Evolutionary conservation across 768 basidiomycete genomes (phyloP).

Genomic region (Termitomyces sp.): DNA sequence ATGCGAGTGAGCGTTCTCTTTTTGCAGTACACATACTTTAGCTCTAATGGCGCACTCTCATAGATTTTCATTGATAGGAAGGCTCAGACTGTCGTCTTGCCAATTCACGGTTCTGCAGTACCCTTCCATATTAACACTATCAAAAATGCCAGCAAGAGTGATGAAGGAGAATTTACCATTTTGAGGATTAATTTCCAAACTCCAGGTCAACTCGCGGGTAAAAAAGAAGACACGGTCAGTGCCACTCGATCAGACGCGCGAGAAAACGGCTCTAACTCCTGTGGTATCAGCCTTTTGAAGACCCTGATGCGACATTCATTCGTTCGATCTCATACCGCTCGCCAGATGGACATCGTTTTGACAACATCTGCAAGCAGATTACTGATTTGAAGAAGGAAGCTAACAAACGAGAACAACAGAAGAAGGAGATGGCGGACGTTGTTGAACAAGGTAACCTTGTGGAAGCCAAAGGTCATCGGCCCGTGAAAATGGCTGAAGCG

Average conservation of each 20-base stretch:
- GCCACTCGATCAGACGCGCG: background rate
- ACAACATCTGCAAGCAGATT: conserved; percentile 85
- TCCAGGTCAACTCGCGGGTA: conserved; percentile 93
- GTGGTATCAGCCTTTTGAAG: conserved; percentile 77
- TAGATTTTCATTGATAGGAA: conserved; percentile 92
- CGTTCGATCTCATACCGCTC: conserved; percentile 94
- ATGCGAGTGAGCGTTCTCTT: conserved; percentile 53
- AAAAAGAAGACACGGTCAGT: conserved; percentile 93
- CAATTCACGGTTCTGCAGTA: conserved; percentile 92
- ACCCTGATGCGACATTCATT: conserved; percentile 93
- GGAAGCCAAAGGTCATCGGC: conserved; percentile 85
- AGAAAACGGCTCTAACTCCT: background rate
- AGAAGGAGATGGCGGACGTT: conserved; percentile 98
- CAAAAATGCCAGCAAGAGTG: conserved; percentile 96
- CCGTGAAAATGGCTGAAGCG: conserved; percentile 83
- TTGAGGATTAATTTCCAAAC: conserved; percentile 98
- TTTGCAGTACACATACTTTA: background rate
- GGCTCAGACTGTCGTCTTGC: conserved; percentile 82
- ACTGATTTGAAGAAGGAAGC: conserved; percentile 95
- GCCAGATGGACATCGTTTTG: conserved; percentile 83
- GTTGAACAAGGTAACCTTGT: conserved; percentile 88
- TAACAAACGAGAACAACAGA: conserved; percentile 95
- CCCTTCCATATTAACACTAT: conserved; percentile 99
- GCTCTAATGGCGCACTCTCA: background rate
- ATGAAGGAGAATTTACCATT: conserved; percentile 92